Conservation (phyloP, 805 yeast genomes). For the Barnettozyma sp. region DNA sequence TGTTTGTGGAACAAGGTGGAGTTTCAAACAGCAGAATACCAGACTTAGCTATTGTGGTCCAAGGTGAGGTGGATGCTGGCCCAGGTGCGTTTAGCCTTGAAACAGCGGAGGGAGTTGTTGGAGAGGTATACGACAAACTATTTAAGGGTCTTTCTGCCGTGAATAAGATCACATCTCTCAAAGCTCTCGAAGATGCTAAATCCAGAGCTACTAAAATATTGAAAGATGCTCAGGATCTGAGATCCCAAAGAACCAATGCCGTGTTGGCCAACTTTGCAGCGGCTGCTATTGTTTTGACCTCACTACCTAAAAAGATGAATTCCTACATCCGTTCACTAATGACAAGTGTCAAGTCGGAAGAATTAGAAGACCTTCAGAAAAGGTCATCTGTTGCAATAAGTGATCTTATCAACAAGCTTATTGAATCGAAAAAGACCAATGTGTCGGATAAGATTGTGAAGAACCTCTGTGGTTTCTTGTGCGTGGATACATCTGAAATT, state of each 20-base stretch:
- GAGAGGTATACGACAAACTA: conserved; percentile 60
- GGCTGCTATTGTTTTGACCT: conserved; percentile 53
- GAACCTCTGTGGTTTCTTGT: conserved; percentile 84
- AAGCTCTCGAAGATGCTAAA: conserved; percentile 72
- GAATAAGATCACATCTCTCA: conserved; percentile 61
- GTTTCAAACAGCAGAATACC: conserved; percentile 68
- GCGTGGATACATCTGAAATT: conserved; percentile 93
- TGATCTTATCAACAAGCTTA: conserved; percentile 52
- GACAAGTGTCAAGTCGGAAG: conserved; percentile 86
- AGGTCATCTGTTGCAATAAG: conserved; percentile 69
- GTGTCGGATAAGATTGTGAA: conserved; percentile 86
- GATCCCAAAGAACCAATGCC: conserved; percentile 44
- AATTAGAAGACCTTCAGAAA: conserved; percentile 53
- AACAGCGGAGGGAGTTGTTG: conserved; percentile 63
- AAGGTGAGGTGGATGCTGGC: conserved; percentile 92
- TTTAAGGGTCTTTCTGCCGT: conserved; percentile 57
- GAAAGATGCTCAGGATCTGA: conserved; percentile 54
- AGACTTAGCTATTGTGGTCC: conserved; percentile 79
- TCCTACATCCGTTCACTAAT: conserved; percentile 83
- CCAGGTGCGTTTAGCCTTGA: conserved; percentile 84
- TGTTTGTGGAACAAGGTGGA: conserved; percentile 72
- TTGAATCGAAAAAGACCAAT: conserved; percentile 48
- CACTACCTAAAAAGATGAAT: conserved; percentile 81
- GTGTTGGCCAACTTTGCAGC: conserved; percentile 74
- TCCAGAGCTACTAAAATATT: conserved; percentile 60